Percentiles rank a stretch among this genome's conserved stretches.
These are phyloP conservation scores for Alnus rubra DNA, from an alignment of 306 rosid species.

Conservation along the genomic window DNA sequence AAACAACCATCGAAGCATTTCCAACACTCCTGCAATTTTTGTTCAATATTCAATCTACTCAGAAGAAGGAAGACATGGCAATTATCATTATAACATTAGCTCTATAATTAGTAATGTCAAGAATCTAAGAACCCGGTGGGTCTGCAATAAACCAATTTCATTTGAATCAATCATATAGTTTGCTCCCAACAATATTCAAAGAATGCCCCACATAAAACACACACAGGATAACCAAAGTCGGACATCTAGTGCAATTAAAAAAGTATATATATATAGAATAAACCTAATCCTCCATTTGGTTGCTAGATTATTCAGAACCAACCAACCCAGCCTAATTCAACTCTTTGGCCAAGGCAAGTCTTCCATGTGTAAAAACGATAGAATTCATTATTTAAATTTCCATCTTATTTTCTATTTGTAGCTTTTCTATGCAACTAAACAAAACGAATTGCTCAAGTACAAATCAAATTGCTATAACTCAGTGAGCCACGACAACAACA, in stretches of 20 bases:
- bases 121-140: background rate
- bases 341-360: background rate
- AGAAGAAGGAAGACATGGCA: background rate
- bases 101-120: background rate
- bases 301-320: background rate
- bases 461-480: background rate
- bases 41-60: slow-evolving; percentile 15
- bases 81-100: background rate
- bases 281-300: background rate
- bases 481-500: slow-evolving; percentile 20
- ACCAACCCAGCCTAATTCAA: background rate
- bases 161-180: background rate
- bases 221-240: background rate
- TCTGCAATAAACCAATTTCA: background rate
- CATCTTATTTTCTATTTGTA: background rate
- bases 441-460: background rate
- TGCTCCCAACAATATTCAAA: background rate
- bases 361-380: background rate
- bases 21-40: slow-evolving; percentile 52
- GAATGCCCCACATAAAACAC: background rate
- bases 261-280: no score
- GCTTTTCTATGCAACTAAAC: background rate
- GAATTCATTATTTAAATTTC: background rate
- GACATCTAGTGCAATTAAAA: background rate
- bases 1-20: slow-evolving; percentile 36